Base-by-base conservation (phyloP, 768 basidiomycete species). In the Tricholoma furcatifolium region DNA sequence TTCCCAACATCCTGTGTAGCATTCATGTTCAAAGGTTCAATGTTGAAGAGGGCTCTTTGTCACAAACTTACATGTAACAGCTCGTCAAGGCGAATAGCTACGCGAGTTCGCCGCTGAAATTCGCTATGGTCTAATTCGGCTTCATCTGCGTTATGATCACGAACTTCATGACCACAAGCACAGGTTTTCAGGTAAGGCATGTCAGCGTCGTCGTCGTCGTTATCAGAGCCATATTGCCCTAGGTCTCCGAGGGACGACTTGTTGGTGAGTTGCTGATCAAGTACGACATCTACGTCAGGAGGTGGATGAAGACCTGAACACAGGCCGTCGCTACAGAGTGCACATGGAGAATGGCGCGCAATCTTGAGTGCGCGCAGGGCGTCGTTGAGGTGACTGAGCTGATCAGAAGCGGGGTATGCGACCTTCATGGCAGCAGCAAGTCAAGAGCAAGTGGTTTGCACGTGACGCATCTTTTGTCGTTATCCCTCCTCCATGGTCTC, bases 71-170 rank as follows among this genome's bases (percentile, higher is more conserved):
- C 93, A 80, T 92, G 81, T 43, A 94, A 70, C 50, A 89, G 65
- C 67, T 93, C 90, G 63, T 95, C 93, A 47, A 94, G 77, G 52
- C 88, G 81, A 47, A 86, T 80, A 3, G 91, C 92, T 10, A 90
- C 81, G 51, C 83, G 84, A 39, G 78, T 82, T 66, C 89, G 78
- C 36, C 93, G 79, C n/a, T 72, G 67, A 67, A 87, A 85, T 68
- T 92, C 87, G 43, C 79, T 76, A 45, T 72, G 74, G 53, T 82
- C 84, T 30, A 88, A 66, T 44, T 69, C 68, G 10, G 69, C 62
- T 57, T 80, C 76, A 61, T 86, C 77, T 27, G 88, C 86, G n/a
- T 86, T 83, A 60, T 91, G 89, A 21, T 81, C 76, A 35, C 65
- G 67, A 24, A 81, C 79, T 43, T 72, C 73, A 66, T 93, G 91